These are phyloP conservation scores for Candida odintsovae DNA, from an alignment of 805 yeast genomes.

Conservation along the genomic window DNA sequence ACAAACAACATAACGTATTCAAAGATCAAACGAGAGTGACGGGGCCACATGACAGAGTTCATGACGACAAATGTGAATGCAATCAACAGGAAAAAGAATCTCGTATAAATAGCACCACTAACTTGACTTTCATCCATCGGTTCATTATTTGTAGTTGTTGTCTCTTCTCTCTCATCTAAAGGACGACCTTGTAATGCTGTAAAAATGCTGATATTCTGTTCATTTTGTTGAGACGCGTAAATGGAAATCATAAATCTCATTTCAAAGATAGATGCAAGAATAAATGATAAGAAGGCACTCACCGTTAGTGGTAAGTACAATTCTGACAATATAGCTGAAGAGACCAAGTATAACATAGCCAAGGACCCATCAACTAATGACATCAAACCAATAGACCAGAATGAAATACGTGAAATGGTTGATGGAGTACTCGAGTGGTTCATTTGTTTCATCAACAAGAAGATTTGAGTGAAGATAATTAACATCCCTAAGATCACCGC, in stretches of 20 bases:
- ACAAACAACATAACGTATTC: constrained; percentile 50
- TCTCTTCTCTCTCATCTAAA: constrained; percentile 27
- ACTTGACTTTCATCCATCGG: constrained; percentile 47
- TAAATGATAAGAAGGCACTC: constrained; percentile 62
- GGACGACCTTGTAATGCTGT: constrained; percentile 60
- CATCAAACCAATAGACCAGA: constrained; percentile 60
- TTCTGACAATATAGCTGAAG: constrained; percentile 48
- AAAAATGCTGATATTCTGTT: constrained; percentile 58
- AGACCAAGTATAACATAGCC: constrained; percentile 54
- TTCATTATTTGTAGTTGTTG: constrained; percentile 16
- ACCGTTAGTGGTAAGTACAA: constrained; percentile 64
- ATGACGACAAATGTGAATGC: constrained; percentile 50
- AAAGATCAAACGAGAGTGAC: constrained; percentile 42
- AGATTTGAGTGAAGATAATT: constrained; percentile 24
- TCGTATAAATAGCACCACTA: constrained; percentile 50
- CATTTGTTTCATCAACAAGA: constrained; percentile 52
- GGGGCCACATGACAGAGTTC: constrained; percentile 61
- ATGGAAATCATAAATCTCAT: constrained; percentile 67
- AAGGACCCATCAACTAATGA: constrained; percentile 64
- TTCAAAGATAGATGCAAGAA: constrained; percentile 69
- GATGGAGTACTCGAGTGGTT: constrained; percentile 73
- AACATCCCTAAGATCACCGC: constrained; percentile 13
- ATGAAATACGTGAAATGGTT: constrained; percentile 65
- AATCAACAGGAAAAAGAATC: constrained; percentile 50
- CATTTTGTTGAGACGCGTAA: constrained; percentile 65